Percentiles rank a stretch among this genome's conserved stretches.
phyloP scores from a whole-genome alignment of 1,139 yeast species.

The Suhomyces kunorum region DNA sequence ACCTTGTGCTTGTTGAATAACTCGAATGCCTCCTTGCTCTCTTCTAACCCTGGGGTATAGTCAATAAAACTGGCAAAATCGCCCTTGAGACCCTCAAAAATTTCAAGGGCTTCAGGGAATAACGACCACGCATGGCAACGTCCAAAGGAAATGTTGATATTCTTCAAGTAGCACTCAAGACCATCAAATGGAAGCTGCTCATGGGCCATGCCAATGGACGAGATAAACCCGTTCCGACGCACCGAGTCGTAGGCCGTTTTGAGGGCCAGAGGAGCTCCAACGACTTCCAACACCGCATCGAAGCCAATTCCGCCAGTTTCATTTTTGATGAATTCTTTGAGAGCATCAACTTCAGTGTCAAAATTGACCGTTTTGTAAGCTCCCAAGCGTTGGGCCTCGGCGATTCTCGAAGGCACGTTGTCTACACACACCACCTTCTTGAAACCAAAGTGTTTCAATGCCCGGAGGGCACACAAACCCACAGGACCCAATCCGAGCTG shows the following conservation, averaged over 20 bases:
- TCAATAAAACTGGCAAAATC: constrained; percentile 54
- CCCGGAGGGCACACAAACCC: constrained; percentile 55
- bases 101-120: constrained; percentile 52
- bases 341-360: constrained; percentile 32
- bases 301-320: constrained; percentile 46
- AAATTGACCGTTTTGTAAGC: constrained; percentile 45
- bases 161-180: constrained; percentile 58
- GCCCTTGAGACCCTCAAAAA: constrained; percentile 46
- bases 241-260: constrained; percentile 54
- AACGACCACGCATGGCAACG: constrained; percentile 64
- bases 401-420: constrained; percentile 48
- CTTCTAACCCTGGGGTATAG: constrained; percentile 41
- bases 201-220: constrained; percentile 65
- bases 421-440: constrained; percentile 52
- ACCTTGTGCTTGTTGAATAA: constrained; percentile 56
- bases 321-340: constrained; percentile 26
- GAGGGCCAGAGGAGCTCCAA: constrained; percentile 54
- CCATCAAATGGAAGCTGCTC: constrained; percentile 60
- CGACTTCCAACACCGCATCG: constrained; percentile 61
- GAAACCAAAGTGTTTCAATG: constrained; percentile 50
- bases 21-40: constrained; percentile 50
- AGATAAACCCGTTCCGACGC: constrained; percentile 59
- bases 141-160: constrained; percentile 61
- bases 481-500: constrained; percentile 71
- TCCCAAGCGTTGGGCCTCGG: constrained; percentile 48